Conservation (phyloP, 805 yeast genomes). For the Kuraishia hungarica region DNA sequence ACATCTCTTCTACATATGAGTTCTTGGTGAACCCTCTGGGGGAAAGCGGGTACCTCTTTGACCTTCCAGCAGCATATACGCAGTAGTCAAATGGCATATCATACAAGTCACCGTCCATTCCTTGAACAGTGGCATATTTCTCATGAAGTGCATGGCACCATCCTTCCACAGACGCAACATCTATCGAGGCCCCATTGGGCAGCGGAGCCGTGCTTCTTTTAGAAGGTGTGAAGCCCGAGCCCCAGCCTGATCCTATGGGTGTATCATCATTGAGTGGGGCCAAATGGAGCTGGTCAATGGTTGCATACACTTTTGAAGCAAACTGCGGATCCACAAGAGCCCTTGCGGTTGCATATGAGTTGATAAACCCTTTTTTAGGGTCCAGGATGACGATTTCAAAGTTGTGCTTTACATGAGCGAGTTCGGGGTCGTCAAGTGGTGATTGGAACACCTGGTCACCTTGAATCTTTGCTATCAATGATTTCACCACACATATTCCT, state of each 20-base stretch:
- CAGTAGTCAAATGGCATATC: slow-evolving; percentile 33
- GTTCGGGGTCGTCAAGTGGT: neutral
- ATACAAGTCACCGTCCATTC: slow-evolving; percentile 3
- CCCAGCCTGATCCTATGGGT: too few species aligned
- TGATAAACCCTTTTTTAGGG: slow-evolving; percentile 32
- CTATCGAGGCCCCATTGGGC: neutral
- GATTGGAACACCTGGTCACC: neutral
- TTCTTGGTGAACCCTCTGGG: slow-evolving; percentile 34
- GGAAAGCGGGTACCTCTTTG: slow-evolving; percentile 43
- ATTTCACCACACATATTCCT: slow-evolving; percentile 2
- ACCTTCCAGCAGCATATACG: slow-evolving; percentile 38
- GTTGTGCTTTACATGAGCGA: neutral
- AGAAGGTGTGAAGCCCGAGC: neutral
- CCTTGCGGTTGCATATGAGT: slow-evolving; percentile 29
- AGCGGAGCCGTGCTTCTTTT: neutral
- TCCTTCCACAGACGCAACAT: slow-evolving; percentile 9
- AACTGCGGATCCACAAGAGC: slow-evolving; percentile 27
- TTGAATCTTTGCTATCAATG: neutral
- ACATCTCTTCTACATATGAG: slow-evolving; percentile 35
- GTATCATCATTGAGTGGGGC: neutral
- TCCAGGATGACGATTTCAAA: slow-evolving; percentile 26
- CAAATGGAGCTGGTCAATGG: slow-evolving; percentile 12
- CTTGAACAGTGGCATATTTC: slow-evolving; percentile 3
- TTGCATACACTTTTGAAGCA: slow-evolving; percentile 24
- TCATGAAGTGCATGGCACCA: slow-evolving; percentile 6